Conservation (phyloP, 2,329 filamentous ascomycete species). For the Fusarium subtropicale region DNA sequence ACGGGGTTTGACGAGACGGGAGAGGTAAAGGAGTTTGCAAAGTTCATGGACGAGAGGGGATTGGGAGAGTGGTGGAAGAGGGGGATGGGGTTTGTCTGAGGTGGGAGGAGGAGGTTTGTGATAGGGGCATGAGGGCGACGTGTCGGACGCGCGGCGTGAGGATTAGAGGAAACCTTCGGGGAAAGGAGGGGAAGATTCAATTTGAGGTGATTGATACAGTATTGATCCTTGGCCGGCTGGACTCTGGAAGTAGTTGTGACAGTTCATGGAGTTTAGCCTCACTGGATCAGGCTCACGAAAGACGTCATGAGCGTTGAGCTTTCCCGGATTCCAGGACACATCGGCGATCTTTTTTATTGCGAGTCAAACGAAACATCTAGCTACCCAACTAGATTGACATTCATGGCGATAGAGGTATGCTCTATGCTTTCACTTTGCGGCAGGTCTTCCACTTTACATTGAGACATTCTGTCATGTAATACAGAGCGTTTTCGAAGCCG, state of each 20-base stretch:
- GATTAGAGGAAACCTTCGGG: not conserved
- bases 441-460: too few species aligned
- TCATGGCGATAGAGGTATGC: too few species aligned
- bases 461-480: too few species aligned
- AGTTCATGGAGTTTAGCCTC: not conserved
- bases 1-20: slow-evolving; percentile 66
- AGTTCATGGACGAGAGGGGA: slow-evolving; percentile 69
- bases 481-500: too few species aligned
- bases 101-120: not conserved
- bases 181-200: not conserved
- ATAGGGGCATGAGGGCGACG: slow-evolving; percentile 1
- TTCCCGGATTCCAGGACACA: not conserved
- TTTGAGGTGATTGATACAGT: not conserved
- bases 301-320: not conserved
- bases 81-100: slow-evolving; percentile 68
- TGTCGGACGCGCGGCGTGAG: slow-evolving; percentile 29
- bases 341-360: not conserved
- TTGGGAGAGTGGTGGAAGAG: slow-evolving; percentile 74
- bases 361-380: too few species aligned
- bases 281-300: not conserved
- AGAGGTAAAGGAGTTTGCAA: slow-evolving; percentile 73
- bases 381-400: too few species aligned
- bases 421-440: too few species aligned
- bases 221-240: not conserved
- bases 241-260: not conserved